Evolutionary conservation across 768 basidiomycete genomes (phyloP), one percentile per base, ranked within the genome.

Genomic region (Amanita inopinata): DNA sequence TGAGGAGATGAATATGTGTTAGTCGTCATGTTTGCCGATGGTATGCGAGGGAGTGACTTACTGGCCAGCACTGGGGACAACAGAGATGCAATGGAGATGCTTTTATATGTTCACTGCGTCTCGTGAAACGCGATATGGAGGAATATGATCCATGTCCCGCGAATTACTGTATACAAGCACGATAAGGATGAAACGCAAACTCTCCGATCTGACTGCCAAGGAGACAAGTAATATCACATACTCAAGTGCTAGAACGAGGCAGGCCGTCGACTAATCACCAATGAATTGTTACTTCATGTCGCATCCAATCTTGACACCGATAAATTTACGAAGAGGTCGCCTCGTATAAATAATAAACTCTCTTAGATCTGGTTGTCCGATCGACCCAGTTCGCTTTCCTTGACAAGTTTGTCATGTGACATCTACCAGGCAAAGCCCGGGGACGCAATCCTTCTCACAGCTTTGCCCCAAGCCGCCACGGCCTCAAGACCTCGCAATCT

Each of bases 391-490:
- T 46, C 20, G 45, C 45, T 14, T 46, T 46, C 31, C 38, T 38
- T 12, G 28, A 40, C 31, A 33, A 24, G 14, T 15, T 27, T 46
- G 38, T 25, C 45, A n/a, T 46, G 45, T 32, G 40, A 36, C 38
- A 46, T 46, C 35, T 46, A 46, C 38, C 38, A 46, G 33, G 45
- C 45, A 40, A 46, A 46, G 38, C 38, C 38, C 23, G 38, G 33
- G 22, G 39, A 28, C 30, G 28, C 36, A 18, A 22, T 37, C 24
- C 36, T 40, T 27, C 45, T 46, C 45, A 34, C 37, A 22, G 38
- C 45, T 25, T 31, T 46, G 33, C 45, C 45, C 22, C 45, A 46
- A 40, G 45, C 32, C 40, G 45, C 39, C 31, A 46, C 40, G 31
- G 45, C 33, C 30, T 25, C 35, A n/a, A n/a, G n/a, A n/a, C n/a